Conservation (phyloP, 1,284 basidiomycete species). For the Sanghuangporus weigelae region DNA sequence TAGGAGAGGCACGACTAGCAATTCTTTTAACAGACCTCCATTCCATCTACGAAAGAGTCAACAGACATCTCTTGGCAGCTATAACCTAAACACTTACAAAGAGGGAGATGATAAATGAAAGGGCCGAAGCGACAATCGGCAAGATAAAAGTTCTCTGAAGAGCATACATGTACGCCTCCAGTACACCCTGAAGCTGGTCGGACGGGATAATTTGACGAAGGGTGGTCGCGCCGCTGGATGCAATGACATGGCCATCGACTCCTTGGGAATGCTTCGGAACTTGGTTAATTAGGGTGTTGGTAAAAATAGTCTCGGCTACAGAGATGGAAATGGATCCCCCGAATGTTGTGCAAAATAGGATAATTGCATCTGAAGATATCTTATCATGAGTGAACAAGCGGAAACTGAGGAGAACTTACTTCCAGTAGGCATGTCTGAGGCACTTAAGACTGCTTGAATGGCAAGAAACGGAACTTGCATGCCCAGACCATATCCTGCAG, state of each 20-base stretch:
- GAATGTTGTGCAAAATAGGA: slow-evolving; percentile 21
- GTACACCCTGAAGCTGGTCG: slow-evolving; percentile 17
- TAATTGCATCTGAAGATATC: slow-evolving; percentile 15
- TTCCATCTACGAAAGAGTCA: slow-evolving; percentile 3
- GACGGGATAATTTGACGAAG: slow-evolving; percentile 16
- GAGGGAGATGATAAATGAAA: slow-evolving; percentile 9
- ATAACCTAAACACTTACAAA: slow-evolving; percentile 8
- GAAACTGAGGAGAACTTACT: slow-evolving; percentile 7
- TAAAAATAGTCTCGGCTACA: slow-evolving; percentile 23
- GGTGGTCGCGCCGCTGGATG: slow-evolving; percentile 17
- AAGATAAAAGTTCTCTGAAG: slow-evolving; percentile 15
- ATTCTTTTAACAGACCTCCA: slow-evolving; percentile 16
- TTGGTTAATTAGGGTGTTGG: slow-evolving; percentile 18
- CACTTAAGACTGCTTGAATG: slow-evolving; percentile 13
- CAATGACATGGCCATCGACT: slow-evolving; percentile 15
- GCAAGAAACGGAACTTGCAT: slow-evolving; percentile 17
- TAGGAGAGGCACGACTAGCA: too few species aligned
- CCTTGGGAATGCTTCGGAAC: slow-evolving; percentile 19
- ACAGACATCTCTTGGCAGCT: neutral
- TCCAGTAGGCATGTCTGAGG: slow-evolving; percentile 15
- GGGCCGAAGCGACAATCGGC: slow-evolving; percentile 13
- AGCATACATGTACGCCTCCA: slow-evolving; percentile 17
- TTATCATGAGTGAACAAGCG: neutral
- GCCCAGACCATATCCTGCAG: slow-evolving; percentile 13
- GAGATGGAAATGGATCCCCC: slow-evolving; percentile 23